Base-by-base conservation (phyloP, 2,329 filamentous ascomycete species). In the Cercospora canescens region DNA sequence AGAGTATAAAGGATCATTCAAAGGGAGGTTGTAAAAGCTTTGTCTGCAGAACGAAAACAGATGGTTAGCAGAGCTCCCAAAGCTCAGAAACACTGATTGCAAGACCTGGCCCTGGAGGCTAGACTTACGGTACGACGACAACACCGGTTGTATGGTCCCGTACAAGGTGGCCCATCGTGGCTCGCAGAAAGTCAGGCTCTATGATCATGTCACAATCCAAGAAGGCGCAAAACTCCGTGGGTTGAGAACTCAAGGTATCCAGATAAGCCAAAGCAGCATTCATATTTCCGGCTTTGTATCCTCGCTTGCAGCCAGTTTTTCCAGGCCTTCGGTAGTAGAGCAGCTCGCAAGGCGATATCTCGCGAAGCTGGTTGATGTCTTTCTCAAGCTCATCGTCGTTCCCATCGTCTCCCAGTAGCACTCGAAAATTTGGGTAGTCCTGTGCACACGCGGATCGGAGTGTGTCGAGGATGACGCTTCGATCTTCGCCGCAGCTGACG, bases 161-260 rank as follows among this genome's bases (percentile, higher is more conserved):
- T 2, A 62, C n/a, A 2, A 89, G 75, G 72, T 89, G 87, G 61
- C 87, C 85, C 24, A 89, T 76, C 18, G 87, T 74, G 28, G 86
- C 84, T 48, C 87, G 85, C 11, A 89, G 80, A 86, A 87, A 89
- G 55, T 85, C 78, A 60, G 79, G 80, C 74, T 89, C 86, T 6
- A 87, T 85, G 75, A 90, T 89, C 88, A 90, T 90, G 73, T 90
- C 88, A 21, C 87, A 88, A 73, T 90, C 88, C 35, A 90, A 78
- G 41, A 85, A 85, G n/a, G 87, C 87, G 73, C 89, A 74, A 82
- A 89, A 71, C 85, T 16, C 28, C 3, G 45, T 35, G 21, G 48
- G 60, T 24, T 60, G 57, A 6, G 50, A 12, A 6, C 34, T 28
- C n/a, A 39, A 12, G 3, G 57, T 45, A 16, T 37, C 45, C 30